phyloP scores from a whole-genome alignment of 768 basidiomycete genomes.

The Xerocomellus chrysenteron region DNA sequence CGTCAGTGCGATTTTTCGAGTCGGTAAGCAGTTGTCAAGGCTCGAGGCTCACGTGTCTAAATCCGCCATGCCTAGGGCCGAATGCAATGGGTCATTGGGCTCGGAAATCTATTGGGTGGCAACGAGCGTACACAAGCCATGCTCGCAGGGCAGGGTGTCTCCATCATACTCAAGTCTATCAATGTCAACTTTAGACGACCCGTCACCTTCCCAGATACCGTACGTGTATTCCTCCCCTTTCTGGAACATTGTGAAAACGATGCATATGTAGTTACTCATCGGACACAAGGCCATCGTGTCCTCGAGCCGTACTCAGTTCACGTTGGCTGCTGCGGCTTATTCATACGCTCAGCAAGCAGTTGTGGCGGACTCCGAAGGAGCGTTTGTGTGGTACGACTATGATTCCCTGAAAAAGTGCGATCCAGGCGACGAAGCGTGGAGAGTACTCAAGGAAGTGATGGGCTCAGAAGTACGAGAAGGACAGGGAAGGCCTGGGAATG shows the following conservation, averaged over 20 bases:
- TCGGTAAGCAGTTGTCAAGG: slow-evolving; percentile 42
- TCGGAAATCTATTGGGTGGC: slow-evolving; percentile 63
- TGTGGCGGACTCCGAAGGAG: slow-evolving; percentile 64
- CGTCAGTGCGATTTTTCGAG: slow-evolving; percentile 65
- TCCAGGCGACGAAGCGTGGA: slow-evolving; percentile 51
- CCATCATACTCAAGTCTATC: slow-evolving; percentile 72
- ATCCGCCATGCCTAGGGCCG: slow-evolving; percentile 47
- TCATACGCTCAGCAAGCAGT: slow-evolving; percentile 61
- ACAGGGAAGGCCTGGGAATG: not conserved
- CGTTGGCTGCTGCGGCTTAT: slow-evolving; percentile 54
- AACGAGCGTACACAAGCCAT: slow-evolving; percentile 52
- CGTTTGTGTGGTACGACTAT: slow-evolving; percentile 79
- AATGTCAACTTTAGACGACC: slow-evolving; percentile 66
- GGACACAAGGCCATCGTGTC: slow-evolving; percentile 54
- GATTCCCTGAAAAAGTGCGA: slow-evolving; percentile 61
- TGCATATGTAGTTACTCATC: slow-evolving; percentile 51
- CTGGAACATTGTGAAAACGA: not conserved
- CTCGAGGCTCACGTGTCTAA: not conserved
- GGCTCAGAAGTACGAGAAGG: slow-evolving; percentile 20
- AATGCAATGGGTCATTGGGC: slow-evolving; percentile 61
- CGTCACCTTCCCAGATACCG: slow-evolving; percentile 75
- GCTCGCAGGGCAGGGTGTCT: slow-evolving; percentile 63
- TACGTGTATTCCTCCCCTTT: slow-evolving; percentile 33
- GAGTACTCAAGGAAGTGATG: slow-evolving; percentile 29
- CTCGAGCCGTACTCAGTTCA: slow-evolving; percentile 44